Base-by-base conservation (phyloP, 352 stramenopile species). In the Globisporangium perplexum region DNA sequence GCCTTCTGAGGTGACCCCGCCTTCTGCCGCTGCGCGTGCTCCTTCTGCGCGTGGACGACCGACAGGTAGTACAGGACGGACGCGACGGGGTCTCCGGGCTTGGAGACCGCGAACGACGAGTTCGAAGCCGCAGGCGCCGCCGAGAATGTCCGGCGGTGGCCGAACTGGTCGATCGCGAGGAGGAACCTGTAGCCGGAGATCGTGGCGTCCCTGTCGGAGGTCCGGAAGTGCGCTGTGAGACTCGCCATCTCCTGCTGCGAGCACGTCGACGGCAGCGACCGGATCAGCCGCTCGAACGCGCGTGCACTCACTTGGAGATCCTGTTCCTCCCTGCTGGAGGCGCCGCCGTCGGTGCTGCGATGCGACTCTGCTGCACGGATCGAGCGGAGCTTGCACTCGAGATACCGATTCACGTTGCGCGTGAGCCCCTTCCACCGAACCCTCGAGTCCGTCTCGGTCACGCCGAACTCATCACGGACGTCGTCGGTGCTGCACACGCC, bases 51-150 rank as follows among this genome's bases (percentile, higher is more conserved):
- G 45, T 74, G 57, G 2, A 74, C 42, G 30, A 87, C 54, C 18
- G 65, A 60, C 7, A 87, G 62, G 59, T 83, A 87, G 46, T 81
- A 69, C 22, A 87, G 56, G 53, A 88, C 69, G 3, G 63, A 65
- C 0, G 66, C 61, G 10, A 75, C 63, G 7, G 53, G 58, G 23
- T 73, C 65, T 8, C 53, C 59, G 18, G 61, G 57, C n/a, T 81
- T 83, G 2, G 50, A 53, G 0, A 74, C 55, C 17, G 57, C 36
- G 24, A 50, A 60, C 20, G 57, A 64, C 28, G 51, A 50, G 47
- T 55, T 61, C 17, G 55, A 18, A 4, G 42, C 28, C 18, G 14
- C 15, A 1, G 52, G 43, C 3, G 61, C 52, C 23, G 35, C 42
- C 11, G 67, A 68, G 0, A 77, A 62, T 18, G 67, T 65, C 28